These are phyloP conservation scores for Leucoagaricus sp. DNA, from an alignment of 1,284 basidiomycete species.

Conservation along the genomic window DNA sequence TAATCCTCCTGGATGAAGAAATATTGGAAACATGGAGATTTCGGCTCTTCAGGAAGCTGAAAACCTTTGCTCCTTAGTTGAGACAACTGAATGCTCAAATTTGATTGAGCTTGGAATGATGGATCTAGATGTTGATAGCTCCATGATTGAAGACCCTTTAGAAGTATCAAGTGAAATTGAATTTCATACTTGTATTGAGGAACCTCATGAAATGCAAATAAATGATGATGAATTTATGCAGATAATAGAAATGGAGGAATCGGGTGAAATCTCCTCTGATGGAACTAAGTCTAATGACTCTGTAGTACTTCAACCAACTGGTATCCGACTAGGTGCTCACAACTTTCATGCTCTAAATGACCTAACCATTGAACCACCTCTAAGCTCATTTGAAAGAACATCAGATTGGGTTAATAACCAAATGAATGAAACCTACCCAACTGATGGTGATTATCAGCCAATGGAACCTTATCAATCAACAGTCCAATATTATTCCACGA, in stretches of 20 bases:
- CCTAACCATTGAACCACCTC: not conserved
- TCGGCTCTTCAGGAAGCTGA: no score
- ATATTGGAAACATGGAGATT: no score
- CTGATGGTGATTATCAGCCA: not conserved
- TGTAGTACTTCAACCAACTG: not conserved
- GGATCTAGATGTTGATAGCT: no score
- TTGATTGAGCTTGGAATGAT: no score
- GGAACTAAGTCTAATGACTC: not conserved
- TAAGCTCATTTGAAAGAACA: not conserved
- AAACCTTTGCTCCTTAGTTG: no score
- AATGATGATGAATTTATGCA: no score
- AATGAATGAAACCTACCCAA: not conserved
- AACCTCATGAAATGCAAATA: not conserved
- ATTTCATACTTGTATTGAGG: no score
- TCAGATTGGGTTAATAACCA: not conserved
- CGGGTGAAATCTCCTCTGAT: not conserved
- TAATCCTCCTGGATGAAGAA: no score
- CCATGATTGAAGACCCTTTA: conserved; percentile 17
- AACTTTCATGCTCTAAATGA: not conserved
- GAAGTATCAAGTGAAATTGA: conserved; percentile 14
- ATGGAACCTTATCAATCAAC: not conserved
- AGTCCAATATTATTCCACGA: not conserved
- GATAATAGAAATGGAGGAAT: no score
- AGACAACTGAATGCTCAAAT: no score
- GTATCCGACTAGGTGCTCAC: not conserved